Base-by-base conservation (phyloP, 495 filamentous ascomycete species). In the Daldinia decipiens region DNA sequence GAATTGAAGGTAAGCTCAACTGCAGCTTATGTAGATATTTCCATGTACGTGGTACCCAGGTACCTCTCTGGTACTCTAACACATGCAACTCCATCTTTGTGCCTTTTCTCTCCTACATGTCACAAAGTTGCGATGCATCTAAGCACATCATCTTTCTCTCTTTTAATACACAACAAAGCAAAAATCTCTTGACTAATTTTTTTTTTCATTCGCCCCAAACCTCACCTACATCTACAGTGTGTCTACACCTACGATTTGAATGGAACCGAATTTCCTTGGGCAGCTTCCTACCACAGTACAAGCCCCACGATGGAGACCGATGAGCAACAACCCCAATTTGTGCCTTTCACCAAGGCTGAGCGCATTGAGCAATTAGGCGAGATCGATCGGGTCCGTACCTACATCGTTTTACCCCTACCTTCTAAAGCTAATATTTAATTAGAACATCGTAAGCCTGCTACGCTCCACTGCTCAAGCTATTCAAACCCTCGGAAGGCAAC, bases 361-460 rank as follows among this genome's bases (percentile, higher is more conserved):
- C 90, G 89, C 59, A 94, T 97, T 62, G 86, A 88, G 58, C 90
- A 94, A 68, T 86, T 97, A 45, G 89, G 85, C 72, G 85, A 89
- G 17, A 90, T 95, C 56, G 92, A 95, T 79, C 83, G 88, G 76
- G 91, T 92, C 79, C 29, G 79, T 24, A 24, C 9, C 47, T 19
- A 45, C 26, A 17, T 56, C 8, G 13, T 38, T 17, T n/a, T 3
- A 54, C 26, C 12, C 13, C 61, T 56, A 15, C 27, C 51, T 12
- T 50, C 13, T 56, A 72, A 70, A 61, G 52, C 59, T 62, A 47
- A 61, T 50, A 47, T 50, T 36, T 9, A 27, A 54, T 31, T 61
- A 85, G 79, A 82, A 80, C 54, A 81, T 85, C 21, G 75, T 77
- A 50, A 73, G 84, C 67, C 83, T 95, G 59, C 87, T 97, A 36